These are phyloP conservation scores for Magnaporthiopsis rhizophila DNA, from an alignment of 2,329 filamentous ascomycete genomes.

Conservation along the genomic window DNA sequence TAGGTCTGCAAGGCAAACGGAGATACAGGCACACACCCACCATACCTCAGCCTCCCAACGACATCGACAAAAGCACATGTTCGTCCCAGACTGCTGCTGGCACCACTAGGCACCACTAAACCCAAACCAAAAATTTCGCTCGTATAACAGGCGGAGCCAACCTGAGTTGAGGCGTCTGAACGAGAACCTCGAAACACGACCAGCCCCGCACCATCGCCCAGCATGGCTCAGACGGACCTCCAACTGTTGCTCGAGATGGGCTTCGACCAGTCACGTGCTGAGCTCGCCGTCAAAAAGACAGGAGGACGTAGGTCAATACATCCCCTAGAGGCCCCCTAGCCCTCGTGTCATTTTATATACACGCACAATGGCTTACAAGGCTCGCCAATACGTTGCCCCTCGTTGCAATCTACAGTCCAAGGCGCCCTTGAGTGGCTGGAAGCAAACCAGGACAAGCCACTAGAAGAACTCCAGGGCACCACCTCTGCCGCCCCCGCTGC, in stretches of 20 bases:
- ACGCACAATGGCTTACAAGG: not conserved
- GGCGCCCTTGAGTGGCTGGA: slow-evolving; percentile 93
- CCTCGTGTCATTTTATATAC: not conserved
- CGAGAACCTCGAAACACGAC: not conserved
- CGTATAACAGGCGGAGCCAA: not conserved
- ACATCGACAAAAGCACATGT: not conserved
- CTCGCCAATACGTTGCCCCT: not conserved
- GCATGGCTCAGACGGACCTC: slow-evolving; percentile 51
- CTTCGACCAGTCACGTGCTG: slow-evolving; percentile 75
- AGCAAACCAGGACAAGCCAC: slow-evolving; percentile 75
- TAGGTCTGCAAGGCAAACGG: not conserved
- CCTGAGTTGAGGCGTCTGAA: not conserved
- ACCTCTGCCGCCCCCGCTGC: slow-evolving; percentile 19
- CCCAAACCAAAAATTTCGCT: not conserved
- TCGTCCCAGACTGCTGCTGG: not conserved
- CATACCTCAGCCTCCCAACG: not conserved
- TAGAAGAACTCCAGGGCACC: slow-evolving; percentile 67
- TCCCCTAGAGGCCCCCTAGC: not conserved
- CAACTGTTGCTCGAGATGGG: slow-evolving; percentile 60
- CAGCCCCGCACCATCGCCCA: slow-evolving; percentile 14
- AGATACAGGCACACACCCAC: not conserved
- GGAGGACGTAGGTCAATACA: slow-evolving; percentile 57
- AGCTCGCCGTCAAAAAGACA: slow-evolving; percentile 76
- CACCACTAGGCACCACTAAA: not conserved
- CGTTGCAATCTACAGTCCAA: slow-evolving; percentile 53